phyloP scores from a whole-genome alignment of 176 grass and related monocot species.

The Secale cereale region DNA sequence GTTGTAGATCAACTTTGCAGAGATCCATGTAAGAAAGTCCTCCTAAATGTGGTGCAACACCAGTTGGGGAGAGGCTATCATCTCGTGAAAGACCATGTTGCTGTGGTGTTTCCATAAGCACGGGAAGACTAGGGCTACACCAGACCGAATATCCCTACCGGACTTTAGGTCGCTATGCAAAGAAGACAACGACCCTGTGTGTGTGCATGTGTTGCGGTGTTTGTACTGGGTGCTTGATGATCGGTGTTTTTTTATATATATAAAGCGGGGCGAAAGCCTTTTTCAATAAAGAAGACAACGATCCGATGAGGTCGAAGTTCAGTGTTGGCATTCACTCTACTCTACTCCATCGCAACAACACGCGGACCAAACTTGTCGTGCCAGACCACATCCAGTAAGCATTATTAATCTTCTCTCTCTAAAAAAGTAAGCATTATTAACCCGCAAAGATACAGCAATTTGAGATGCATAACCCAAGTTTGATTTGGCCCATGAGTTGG shows the following conservation, averaged over 20 bases:
- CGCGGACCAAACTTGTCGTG: background rate
- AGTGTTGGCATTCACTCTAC: background rate
- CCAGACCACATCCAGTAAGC: background rate
- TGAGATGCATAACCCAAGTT: background rate
- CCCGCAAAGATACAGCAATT: background rate
- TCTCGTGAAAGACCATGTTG: background rate
- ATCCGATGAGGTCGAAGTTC: background rate
- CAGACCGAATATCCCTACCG: background rate
- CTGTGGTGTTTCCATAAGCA: background rate
- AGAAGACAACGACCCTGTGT: background rate
- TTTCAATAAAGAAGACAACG: no score
- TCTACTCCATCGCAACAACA: background rate
- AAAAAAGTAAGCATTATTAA: background rate
- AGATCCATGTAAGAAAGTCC: background rate
- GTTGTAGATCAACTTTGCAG: background rate
- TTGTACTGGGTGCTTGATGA: no score
- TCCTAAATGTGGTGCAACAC: no score
- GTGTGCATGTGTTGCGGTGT: no score
- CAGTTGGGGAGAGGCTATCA: no score
- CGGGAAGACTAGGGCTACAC: background rate
- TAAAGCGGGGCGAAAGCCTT: no score
- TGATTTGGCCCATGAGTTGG: background rate
- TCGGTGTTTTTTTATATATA: no score
- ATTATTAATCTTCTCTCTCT: background rate
- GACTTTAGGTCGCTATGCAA: background rate